Evolutionary conservation across 2,329 filamentous ascomycete species (phyloP).

Genomic region (Penicillium sp.): DNA sequence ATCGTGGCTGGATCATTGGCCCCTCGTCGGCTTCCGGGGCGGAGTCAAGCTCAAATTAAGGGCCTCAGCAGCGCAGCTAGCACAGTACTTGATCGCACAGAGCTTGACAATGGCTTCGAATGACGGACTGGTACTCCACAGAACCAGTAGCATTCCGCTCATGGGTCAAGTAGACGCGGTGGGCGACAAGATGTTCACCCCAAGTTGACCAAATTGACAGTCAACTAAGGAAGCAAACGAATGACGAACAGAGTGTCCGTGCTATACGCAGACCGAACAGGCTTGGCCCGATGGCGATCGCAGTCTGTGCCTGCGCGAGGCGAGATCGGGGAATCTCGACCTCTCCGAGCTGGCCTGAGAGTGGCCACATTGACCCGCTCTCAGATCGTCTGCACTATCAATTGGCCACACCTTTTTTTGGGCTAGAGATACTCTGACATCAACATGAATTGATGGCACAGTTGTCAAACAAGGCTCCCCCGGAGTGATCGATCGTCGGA

Average conservation of each 20-base stretch:
- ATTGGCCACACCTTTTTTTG: background rate
- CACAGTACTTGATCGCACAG: background rate
- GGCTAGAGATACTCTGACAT: background rate
- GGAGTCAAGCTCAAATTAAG: background rate
- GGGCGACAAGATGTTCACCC: slow-evolving; percentile 7
- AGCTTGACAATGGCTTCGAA: background rate
- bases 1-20: slow-evolving; percentile 7
- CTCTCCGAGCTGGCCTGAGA: background rate
- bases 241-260: background rate
- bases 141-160: slow-evolving; percentile 4
- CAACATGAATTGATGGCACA: background rate
- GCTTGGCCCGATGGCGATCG: slow-evolving; percentile 9
- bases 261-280: slow-evolving; percentile 2
- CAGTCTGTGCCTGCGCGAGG: slow-evolving; percentile 2
- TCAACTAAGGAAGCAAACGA: background rate
- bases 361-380: background rate
- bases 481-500: slow-evolving; percentile 4
- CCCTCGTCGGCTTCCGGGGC: background rate
- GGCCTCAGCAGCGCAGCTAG: background rate
- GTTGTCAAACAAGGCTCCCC: background rate
- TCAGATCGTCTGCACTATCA: background rate
- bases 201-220: background rate
- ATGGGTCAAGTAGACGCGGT: slow-evolving; percentile 10
- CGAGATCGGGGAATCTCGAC: slow-evolving; percentile 13
- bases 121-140: slow-evolving; percentile 5